Evolutionary conservation across 192 early-diverging fungal species (phyloP), one percentile per base, ranked within the genome.

Genomic region (Coemansia sp.): DNA sequence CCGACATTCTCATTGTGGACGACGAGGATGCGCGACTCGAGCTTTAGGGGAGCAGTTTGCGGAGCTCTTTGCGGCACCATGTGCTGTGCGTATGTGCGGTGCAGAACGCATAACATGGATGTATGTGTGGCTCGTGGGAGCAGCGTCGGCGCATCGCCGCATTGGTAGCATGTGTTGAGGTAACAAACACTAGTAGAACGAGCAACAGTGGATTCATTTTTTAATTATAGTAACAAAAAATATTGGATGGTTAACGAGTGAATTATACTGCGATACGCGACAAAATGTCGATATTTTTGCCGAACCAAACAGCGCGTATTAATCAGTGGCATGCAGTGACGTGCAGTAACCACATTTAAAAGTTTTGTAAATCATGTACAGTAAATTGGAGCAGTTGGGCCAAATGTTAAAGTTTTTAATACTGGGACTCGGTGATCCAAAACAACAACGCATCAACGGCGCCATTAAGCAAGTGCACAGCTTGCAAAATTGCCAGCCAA

Each of bases 121-220:
- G 43, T 14, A 79, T 73, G 9, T 70, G 57, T 2, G 76, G 76
- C 35, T 73, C 70, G 47, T 73, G 76, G 10, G 70, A 54, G 64
- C 76, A 79, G 19, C 76, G 48, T 32, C 76, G 66, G 22, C 65
- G 65, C 67, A 79, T 79, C 0, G 76, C 70, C 14, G 76, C 76
- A 38, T 73, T 70, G 8, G 67, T 73, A 14, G 67, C 76, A 1
- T 12, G 6, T n/a, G 24, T 17, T 12, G 17, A 14, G 23, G 23
- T 41, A 9, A 25, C 32, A 9, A 62, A 8, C 7, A 62, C 14
- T 45, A 45, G 41, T 45, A n/a, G 17, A 10, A 22, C 1, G 8
- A 59, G 7, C 39, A 38, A 15, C 15, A 2, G 17, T 4, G 23
- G 60, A 2, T 24, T 52, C 27, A 14, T 62, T 39, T 38, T 19